Conservation (phyloP, 208 protist species). For the Herpetomonas tarakana region DNA sequence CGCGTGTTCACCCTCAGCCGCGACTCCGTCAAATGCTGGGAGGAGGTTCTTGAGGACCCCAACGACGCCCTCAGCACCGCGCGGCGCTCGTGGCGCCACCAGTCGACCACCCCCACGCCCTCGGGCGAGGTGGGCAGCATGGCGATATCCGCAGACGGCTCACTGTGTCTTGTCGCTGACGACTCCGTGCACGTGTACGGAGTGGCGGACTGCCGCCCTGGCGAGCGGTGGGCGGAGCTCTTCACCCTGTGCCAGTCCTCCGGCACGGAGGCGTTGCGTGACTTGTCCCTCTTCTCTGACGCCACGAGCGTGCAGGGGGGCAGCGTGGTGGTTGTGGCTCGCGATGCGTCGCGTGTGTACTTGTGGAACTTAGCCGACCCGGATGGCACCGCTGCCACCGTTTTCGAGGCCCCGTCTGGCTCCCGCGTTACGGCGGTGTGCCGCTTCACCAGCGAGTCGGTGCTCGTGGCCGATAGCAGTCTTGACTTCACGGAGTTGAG, state of each 20-base stretch:
- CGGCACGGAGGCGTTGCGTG: constrained; percentile 34
- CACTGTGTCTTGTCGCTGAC: constrained; percentile 76
- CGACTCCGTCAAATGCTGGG: constrained; percentile 80
- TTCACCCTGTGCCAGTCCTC: constrained; percentile 47
- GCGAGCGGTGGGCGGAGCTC: constrained; percentile 53
- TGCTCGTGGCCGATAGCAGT: constrained; percentile 44
- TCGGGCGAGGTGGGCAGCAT: constrained; percentile 44
- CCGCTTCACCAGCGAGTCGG: constrained; percentile 30
- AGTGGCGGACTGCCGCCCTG: constrained; percentile 38
- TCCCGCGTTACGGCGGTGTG: constrained; percentile 52
- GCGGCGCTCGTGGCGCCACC: constrained; percentile 60
- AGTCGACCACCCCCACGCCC: constrained; percentile 63
- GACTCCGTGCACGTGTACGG: constrained; percentile 75
- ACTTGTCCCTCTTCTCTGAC: constrained; percentile 37
- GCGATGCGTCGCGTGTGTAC: constrained; percentile 36
- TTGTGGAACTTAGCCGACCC: constrained; percentile 50
- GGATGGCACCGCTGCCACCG: constrained; percentile 4
- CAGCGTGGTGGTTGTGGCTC: constrained; percentile 35
- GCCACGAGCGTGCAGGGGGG: background rate
- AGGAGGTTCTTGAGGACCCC: constrained; percentile 46
- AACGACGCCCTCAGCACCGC: constrained; percentile 32
- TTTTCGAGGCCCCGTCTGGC: constrained; percentile 5
- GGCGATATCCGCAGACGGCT: constrained; percentile 59
- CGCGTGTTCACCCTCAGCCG: constrained; percentile 75
- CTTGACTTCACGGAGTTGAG: constrained; percentile 44